phyloP scores from a whole-genome alignment of 2,329 filamentous ascomycete species.

The Fusarium longipes region DNA sequence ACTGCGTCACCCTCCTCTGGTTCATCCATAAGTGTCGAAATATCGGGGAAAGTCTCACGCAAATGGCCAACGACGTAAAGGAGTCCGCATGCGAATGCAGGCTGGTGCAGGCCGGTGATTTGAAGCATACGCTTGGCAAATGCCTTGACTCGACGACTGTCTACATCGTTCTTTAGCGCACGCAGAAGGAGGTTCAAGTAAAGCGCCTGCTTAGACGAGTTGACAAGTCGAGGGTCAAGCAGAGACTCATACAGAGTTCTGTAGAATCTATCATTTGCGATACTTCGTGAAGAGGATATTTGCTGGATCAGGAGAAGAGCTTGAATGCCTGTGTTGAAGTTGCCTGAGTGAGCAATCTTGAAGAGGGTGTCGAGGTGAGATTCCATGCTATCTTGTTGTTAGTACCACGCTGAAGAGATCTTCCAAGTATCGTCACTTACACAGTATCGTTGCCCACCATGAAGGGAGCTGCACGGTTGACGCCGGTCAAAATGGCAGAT shows the following conservation, averaged over 20 bases:
- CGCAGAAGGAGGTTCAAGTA: slow-evolving; percentile 94
- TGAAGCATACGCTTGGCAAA: slow-evolving; percentile 96
- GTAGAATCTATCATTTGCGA: slow-evolving; percentile 92
- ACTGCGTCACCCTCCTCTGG: slow-evolving; percentile 81
- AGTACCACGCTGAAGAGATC: slow-evolving; percentile 1
- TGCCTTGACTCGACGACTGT: slow-evolving; percentile 90
- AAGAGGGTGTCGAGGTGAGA: slow-evolving; percentile 94
- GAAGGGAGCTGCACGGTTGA: slow-evolving; percentile 96
- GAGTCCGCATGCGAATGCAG: slow-evolving; percentile 92
- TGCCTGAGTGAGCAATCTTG: slow-evolving; percentile 94
- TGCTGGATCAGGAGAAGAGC: slow-evolving; percentile 96
- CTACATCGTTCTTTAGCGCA: slow-evolving; percentile 89
- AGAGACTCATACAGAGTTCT: slow-evolving; percentile 95
- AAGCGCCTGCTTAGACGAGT: slow-evolving; percentile 93
- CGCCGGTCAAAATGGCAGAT: slow-evolving; percentile 89
- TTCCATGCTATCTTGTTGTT: slow-evolving; percentile 69
- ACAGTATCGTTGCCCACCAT: slow-evolving; percentile 81
- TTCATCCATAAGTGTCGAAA: slow-evolving; percentile 81
- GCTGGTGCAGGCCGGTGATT: slow-evolving; percentile 86
- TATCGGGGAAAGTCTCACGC: slow-evolving; percentile 80
- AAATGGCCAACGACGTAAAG: slow-evolving; percentile 89
- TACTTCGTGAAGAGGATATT: slow-evolving; percentile 81
- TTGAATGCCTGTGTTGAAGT: slow-evolving; percentile 98
- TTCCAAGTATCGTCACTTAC: slow-evolving; percentile 51
- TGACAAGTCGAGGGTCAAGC: slow-evolving; percentile 86